These are phyloP conservation scores for Solanum hybrid DNA, from an alignment of 305 asterid genomes.

Conservation along the genomic window DNA sequence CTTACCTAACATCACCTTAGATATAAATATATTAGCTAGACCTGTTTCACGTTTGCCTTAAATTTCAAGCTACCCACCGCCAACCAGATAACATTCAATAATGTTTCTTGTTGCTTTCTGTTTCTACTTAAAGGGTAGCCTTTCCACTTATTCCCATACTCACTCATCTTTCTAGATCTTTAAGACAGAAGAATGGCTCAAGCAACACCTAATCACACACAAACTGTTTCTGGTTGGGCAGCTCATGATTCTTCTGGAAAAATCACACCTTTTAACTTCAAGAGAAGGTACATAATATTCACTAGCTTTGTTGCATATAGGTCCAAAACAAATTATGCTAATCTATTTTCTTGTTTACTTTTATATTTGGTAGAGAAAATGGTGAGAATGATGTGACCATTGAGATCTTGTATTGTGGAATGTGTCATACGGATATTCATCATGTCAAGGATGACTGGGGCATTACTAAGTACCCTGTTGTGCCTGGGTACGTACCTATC, in stretches of 20 bases:
- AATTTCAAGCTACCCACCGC: not conserved
- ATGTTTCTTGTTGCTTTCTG: not conserved
- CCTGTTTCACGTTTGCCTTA: not conserved
- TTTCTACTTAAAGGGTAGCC: not conserved
- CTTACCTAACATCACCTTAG: not conserved
- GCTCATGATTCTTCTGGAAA: constrained; percentile 66
- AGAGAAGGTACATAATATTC: constrained; percentile 44
- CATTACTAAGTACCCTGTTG: constrained; percentile 79
- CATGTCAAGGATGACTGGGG: constrained; percentile 21
- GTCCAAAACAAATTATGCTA: not conserved
- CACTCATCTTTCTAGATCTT: not conserved
- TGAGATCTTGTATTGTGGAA: constrained; percentile 65
- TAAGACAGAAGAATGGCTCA: constrained; percentile 40
- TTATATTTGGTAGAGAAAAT: constrained; percentile 42
- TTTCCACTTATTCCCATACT: not conserved
- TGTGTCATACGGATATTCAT: constrained; percentile 90
- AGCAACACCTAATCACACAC: constrained; percentile 67
- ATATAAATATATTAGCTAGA: not conserved
- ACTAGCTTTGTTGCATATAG: not conserved
- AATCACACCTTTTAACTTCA: constrained; percentile 61
- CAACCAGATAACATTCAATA: not conserved
- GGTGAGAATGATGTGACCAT: constrained; percentile 69
- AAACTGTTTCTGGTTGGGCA: constrained; percentile 76
- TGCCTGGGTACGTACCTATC: constrained; percentile 76
- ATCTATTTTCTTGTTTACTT: not conserved